Percentiles rank a stretch among this genome's conserved stretches.
These are phyloP conservation scores for Phytophthora vignae DNA, from an alignment of 352 stramenopile genomes.

Conservation along the genomic window DNA sequence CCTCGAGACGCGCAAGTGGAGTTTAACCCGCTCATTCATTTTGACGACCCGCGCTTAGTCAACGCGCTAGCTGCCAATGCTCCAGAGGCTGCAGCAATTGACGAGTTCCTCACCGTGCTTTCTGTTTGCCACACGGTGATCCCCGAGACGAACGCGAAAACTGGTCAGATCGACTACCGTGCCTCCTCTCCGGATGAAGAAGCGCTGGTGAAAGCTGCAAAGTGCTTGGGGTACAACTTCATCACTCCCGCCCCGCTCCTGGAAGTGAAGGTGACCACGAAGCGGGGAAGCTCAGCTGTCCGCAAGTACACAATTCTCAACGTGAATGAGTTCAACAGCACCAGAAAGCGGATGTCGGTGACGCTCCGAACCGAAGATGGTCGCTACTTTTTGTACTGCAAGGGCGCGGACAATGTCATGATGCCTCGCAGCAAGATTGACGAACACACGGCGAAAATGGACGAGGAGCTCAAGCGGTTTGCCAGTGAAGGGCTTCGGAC, in stretches of 20 bases:
- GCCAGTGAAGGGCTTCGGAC: conserved; percentile 87
- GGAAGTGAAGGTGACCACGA: conserved; percentile 62
- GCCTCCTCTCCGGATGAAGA: conserved; percentile 94
- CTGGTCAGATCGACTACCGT: conserved; percentile 75
- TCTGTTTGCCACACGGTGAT: conserved; percentile 84
- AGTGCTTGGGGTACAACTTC: conserved; percentile 73
- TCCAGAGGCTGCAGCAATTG: conserved; percentile 38
- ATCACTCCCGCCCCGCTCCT: conserved; percentile 64
- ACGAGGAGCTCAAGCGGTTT: conserved; percentile 78
- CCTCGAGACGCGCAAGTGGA: conserved; percentile 65
- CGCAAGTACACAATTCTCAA: conserved; percentile 75
- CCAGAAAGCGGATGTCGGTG: conserved; percentile 98
- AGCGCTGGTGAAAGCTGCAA: conserved; percentile 91
- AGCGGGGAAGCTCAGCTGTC: conserved; percentile 33
- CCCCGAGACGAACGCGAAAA: conserved; percentile 57
- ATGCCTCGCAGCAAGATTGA: conserved; percentile 60
- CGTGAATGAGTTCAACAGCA: conserved; percentile 90
- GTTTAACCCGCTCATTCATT: conserved; percentile 72
- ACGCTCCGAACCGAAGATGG: conserved; percentile 76
- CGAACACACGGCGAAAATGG: conserved; percentile 38
- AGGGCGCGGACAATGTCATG: conserved; percentile 90
- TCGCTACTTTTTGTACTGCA: conserved; percentile 70
- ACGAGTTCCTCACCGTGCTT: conserved; percentile 79
- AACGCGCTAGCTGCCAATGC: conserved; percentile 45
- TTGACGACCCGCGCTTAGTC: conserved; percentile 74